phyloP scores from a whole-genome alignment of 768 basidiomycete species.

The Royoungia palumana region DNA sequence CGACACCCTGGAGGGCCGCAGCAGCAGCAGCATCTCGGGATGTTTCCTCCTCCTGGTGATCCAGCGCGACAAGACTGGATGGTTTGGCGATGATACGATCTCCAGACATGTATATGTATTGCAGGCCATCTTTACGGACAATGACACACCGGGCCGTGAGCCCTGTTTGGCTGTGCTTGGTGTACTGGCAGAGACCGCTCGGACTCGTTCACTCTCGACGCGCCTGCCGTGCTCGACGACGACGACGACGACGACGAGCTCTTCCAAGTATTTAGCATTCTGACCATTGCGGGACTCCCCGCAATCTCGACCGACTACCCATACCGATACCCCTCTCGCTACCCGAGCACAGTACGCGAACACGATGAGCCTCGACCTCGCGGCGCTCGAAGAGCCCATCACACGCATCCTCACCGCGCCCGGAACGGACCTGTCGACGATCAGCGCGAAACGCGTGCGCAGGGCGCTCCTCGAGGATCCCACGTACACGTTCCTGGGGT shows the following conservation, averaged over 20 bases:
- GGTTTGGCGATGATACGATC: constrained; percentile 37
- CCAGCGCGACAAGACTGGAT: constrained; percentile 66
- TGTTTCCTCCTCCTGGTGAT: constrained; percentile 63
- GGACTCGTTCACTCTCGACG: constrained; percentile 9
- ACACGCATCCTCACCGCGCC: constrained; percentile 71
- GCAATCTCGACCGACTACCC: neutral
- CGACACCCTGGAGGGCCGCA: constrained; percentile 36
- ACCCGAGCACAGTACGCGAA: neutral
- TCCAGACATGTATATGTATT: constrained; percentile 4
- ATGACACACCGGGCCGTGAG: neutral
- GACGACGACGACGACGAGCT: constrained; percentile 2
- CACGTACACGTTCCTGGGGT: constrained; percentile 34
- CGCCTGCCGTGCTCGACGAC: constrained; percentile 4
- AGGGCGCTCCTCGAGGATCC: constrained; percentile 56
- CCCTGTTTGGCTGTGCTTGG: constrained; percentile 28
- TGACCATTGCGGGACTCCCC: too few species aligned
- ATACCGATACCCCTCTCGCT: too few species aligned
- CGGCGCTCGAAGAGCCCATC: constrained; percentile 58
- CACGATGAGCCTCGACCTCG: constrained; percentile 52
- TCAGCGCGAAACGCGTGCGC: constrained; percentile 87
- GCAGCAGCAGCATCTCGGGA: constrained; percentile 35
- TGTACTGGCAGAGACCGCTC: neutral
- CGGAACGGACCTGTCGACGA: constrained; percentile 70
- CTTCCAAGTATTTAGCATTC: too few species aligned
- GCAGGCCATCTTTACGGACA: neutral